These are phyloP conservation scores for Thraustochytrium striatum DNA, from an alignment of 352 stramenopile species.

Conservation along the genomic window DNA sequence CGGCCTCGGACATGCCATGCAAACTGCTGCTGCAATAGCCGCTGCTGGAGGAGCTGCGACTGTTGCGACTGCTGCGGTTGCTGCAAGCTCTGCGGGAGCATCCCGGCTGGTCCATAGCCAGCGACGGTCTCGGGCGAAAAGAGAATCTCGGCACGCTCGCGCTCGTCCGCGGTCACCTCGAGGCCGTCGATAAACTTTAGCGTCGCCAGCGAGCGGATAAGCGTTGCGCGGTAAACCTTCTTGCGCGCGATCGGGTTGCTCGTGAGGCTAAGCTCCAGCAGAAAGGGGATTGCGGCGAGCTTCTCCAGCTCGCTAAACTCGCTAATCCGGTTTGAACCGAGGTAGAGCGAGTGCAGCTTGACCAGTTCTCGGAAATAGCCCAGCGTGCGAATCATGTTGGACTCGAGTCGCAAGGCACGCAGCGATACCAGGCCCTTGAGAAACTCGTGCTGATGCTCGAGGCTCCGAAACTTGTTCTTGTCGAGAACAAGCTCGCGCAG, in stretches of 20 bases:
- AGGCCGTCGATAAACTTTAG: slow-evolving; percentile 65
- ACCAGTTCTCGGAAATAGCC: slow-evolving; percentile 66
- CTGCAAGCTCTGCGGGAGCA: too few relatives aligned
- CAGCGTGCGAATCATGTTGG: slow-evolving; percentile 70
- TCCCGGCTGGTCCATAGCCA: background rate
- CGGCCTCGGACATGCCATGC: background rate
- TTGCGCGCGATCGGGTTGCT: slow-evolving; percentile 75
- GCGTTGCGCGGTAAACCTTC: slow-evolving; percentile 69
- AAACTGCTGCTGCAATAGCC: too few relatives aligned
- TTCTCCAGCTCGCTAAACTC: slow-evolving; percentile 75
- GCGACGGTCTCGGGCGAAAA: slow-evolving; percentile 54
- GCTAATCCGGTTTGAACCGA: slow-evolving; percentile 69
- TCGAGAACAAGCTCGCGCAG: slow-evolving; percentile 68
- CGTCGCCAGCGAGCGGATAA: slow-evolving; percentile 63
- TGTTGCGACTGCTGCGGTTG: too few relatives aligned
- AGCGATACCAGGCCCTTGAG: slow-evolving; percentile 61
- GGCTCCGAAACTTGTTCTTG: slow-evolving; percentile 73
- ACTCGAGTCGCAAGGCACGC: slow-evolving; percentile 65
- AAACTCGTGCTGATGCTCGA: slow-evolving; percentile 61
- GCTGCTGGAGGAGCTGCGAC: too few relatives aligned
- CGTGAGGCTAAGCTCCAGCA: slow-evolving; percentile 63
- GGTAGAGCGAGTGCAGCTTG: slow-evolving; percentile 69
- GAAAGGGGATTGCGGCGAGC: slow-evolving; percentile 60
- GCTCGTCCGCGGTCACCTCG: slow-evolving; percentile 69
- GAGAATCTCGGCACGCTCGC: slow-evolving; percentile 65